Base-by-base conservation (phyloP, 176 grass and related monocot species). In the Avena atlantica region DNA sequence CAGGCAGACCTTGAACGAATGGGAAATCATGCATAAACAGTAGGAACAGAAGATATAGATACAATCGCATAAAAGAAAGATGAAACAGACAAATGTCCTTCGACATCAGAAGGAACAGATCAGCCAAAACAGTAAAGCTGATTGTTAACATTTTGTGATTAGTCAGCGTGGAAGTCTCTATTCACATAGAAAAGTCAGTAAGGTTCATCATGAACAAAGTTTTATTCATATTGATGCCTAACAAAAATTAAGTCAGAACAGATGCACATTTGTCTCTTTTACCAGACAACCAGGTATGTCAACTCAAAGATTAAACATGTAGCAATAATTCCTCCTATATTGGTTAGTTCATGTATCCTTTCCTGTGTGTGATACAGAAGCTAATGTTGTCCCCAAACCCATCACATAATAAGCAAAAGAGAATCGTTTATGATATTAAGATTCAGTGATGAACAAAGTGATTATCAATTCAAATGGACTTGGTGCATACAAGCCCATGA, bases 401-500 rank as follows among this genome's bases (percentile, higher is more conserved):
- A 61, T 19, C 1, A 16, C 36, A 42, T 20, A 80, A 48, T 71
- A 68, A 19, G 29, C 64, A 12, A 59, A n/a, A 86, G 58, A 23
- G 52, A 66, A 71, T 25, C 4, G 23, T 36, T 60, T 78, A 36
- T 36, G 8, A 36, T 70, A 70, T 51, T 64, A 44, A 50, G 49
- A 50, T 50, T 12, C 49, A 50, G 49, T 50, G 49, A 50, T 50
- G 49, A 50, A 12, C 49, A 50, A 50, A 50, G 49, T 50, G 17
- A 51, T 24, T 51, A 16, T 87, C 6, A 49, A 44, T 61, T 47
- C 67, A 42, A 42, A 21, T 62, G 25, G 34, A 50, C 74, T 72
- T 60, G 17, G 67, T 60, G 20, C 50, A 71, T 13, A 86, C 53
- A 87, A 81, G 12, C 44, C 20, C 2, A 25, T 75, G 61, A 42